Conservation (phyloP, 805 yeast genomes). For the Saturnispora mendoncae region DNA sequence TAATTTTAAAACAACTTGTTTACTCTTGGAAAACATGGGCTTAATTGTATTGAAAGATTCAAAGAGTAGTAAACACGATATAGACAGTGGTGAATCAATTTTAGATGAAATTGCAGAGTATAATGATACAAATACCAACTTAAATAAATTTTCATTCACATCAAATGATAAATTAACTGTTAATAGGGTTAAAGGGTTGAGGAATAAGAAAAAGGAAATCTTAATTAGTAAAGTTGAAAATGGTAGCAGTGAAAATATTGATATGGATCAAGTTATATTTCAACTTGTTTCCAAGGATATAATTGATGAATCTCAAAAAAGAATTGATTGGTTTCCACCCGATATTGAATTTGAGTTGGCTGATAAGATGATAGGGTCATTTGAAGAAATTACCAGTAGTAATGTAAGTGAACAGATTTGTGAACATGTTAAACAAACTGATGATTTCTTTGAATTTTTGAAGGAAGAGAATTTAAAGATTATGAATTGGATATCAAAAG, state of each 20-base stretch:
- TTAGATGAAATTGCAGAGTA: conserved; percentile 5
- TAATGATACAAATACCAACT: not conserved
- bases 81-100: not conserved
- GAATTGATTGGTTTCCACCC: conserved; percentile 10
- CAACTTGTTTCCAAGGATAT: conserved; percentile 13
- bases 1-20: conserved; percentile 42
- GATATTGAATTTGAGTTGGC: not conserved
- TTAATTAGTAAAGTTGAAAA: conserved; percentile 9
- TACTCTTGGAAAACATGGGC: conserved; percentile 68
- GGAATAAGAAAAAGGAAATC: conserved; percentile 34
- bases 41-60: conserved; percentile 42
- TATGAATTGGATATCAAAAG: conserved; percentile 15
- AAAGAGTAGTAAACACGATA: not conserved
- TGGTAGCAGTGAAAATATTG: not conserved
- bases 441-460: not conserved
- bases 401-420: not conserved
- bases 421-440: not conserved
- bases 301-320: conserved; percentile 7
- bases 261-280: conserved; percentile 8
- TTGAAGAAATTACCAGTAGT: not conserved
- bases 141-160: conserved; percentile 15
- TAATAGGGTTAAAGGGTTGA: conserved; percentile 73
- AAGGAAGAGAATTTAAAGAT: conserved; percentile 15
- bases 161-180: conserved; percentile 35
- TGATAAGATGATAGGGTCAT: not conserved